Conservation (phyloP, 2,329 filamentous ascomycete species). For the Hypoxylon sp. region DNA sequence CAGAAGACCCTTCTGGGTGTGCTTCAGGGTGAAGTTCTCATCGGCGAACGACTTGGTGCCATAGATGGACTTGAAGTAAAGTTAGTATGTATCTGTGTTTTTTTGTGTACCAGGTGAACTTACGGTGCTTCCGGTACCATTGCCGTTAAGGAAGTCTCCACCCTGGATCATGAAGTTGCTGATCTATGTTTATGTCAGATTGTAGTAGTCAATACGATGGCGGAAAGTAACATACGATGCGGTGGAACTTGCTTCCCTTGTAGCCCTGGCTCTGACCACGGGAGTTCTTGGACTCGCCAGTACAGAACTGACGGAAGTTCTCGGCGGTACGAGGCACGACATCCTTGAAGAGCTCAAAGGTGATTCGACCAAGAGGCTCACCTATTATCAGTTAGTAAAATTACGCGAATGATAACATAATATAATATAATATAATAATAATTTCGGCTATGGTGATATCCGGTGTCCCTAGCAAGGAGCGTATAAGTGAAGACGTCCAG, state of each 20-base stretch:
- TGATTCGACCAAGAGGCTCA: constrained; percentile 85
- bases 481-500: background rate
- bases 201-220: no score
- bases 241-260: constrained; percentile 93
- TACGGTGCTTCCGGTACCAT: constrained; percentile 82
- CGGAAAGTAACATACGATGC: constrained; percentile 83
- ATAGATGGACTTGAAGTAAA: constrained; percentile 71
- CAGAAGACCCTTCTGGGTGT: constrained; percentile 80
- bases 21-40: constrained; percentile 85
- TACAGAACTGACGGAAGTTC: constrained; percentile 98
- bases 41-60: constrained; percentile 85
- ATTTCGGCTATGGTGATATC: no score
- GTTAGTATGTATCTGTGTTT: constrained; percentile 5
- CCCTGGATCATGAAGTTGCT: constrained; percentile 98
- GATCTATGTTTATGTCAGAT: constrained; percentile 78
- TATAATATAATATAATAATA: no score
- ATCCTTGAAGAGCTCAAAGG: constrained; percentile 89
- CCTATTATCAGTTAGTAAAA: constrained; percentile 62
- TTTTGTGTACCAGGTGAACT: constrained; percentile 14
- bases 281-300: constrained; percentile 84
- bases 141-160: constrained; percentile 92
- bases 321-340: constrained; percentile 88
- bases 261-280: constrained; percentile 87
- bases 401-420: no score
- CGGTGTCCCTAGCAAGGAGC: no score